Evolutionary conservation across 306 rosid species (phyloP), one percentile per base, ranked within the genome.

Genomic region (Gynostemma pentaphyllum): DNA sequence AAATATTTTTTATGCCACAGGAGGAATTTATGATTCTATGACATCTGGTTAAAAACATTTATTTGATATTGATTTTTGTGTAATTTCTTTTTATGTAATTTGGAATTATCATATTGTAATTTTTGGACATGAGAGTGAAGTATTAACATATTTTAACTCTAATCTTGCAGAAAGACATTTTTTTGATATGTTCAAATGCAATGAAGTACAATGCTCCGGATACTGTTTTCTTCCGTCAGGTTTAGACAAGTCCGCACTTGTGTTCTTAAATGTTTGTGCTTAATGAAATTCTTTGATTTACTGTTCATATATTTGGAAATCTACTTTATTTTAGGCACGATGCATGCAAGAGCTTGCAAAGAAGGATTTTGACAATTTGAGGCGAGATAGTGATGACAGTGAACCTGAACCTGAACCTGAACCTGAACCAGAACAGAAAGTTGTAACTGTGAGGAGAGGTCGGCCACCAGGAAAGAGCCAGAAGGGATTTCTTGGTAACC

Each of bases 171-270:
- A 76, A 76, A 29, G 98, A 92, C 9, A 87, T 86, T 70, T 64
- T 83, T 66, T 78, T 92, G 80, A 81, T 92, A 76, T 88, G 90
- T 77, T 80, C 96, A 69, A 92, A 92, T 78, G 98, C 95, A 23
- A 92, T 88, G 98, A 83, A 82, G 73, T 88, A 92, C 53, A 92
- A 92, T 70, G 79, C 87, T 44, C 28, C 85, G 8, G 95, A 86
- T 73, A 86, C 98, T 16, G 80, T 88, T 44, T 91, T 82, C 77
- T 77, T 80, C 50, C 85, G 98, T 52, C 98, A 91, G 98, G 98
- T 91, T 70, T 64, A 74, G 15, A 23, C 70, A 45, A 16, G 64
- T 67, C 48, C 69, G 49, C 74, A 62, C 57, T 64, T 54, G 32
- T 68, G 18, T 45, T 24, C 40, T 19, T 34, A 37, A 36, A 23